Base-by-base conservation (phyloP, 768 basidiomycete species). In the Pilatotrama ljubarskyi region DNA sequence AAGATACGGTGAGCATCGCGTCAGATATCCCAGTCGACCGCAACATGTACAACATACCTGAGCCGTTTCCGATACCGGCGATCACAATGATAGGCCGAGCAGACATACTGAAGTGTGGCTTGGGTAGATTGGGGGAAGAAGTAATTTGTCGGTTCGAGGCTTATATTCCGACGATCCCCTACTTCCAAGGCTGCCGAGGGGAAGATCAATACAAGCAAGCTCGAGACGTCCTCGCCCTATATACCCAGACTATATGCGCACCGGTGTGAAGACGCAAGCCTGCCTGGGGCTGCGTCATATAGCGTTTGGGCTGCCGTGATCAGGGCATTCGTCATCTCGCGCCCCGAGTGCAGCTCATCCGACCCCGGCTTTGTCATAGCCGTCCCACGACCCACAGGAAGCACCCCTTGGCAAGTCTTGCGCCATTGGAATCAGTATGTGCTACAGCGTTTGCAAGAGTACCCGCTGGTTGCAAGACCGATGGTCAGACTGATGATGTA, bases 1-100 rank as follows among this genome's bases (percentile, higher is more conserved):
- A 17, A 26, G 24, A 41, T 48, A 20, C 25, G n/a, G 37, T 40
- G 17, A n/a, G 50, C 26, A 17, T 41, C n/a, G n/a, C n/a, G n/a
- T 48, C 14, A 35, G 11, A 3, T 32, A 13, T n/a, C 24, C 26
- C 8, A n/a, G 25, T 17, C 13, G n/a, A 14, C 9, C 5, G 8
- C 10, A 26, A 20, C 1, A 13, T 10, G 14, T 11, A 18, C 15
- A 35, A 38, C 69, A 36, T 55, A 74, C 78, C 78, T 29, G 72
- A 58, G 17, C 75, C 74, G 43, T 73, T 76, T 1, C 79, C 79
- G 15, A 79, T 58, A 25, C 79, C 79, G 5, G 75, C 76, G 35
- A 80, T 72, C 50, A 79, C 71, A 49, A 77, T 66, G 60, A 80
- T 68, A 14, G 77, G 75, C 22, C 70, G 68, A 42, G 42, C 24